phyloP scores from a whole-genome alignment of 306 rosid genomes.

The Potentilla sterilis region DNA sequence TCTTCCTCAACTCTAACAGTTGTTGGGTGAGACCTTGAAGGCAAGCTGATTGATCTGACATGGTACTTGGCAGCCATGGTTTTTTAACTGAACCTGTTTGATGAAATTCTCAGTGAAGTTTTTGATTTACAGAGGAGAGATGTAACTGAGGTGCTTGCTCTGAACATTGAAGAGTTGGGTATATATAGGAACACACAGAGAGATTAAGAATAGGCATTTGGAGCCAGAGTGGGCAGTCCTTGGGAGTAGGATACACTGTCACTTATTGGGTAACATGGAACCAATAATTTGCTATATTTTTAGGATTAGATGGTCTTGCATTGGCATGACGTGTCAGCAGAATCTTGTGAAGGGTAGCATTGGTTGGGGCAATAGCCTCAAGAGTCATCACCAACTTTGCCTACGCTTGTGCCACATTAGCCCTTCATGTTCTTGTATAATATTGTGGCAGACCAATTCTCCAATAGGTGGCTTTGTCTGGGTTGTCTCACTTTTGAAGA shows the following conservation, averaged over 20 bases:
- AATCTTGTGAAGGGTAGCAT: constrained; percentile 28
- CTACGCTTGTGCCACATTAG: constrained; percentile 41
- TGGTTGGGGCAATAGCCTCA: constrained; percentile 26
- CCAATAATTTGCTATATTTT: constrained; percentile 21
- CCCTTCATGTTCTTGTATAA: constrained; percentile 19
- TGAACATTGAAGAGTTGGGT: constrained; percentile 8
- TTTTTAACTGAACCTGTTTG: not conserved
- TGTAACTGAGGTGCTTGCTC: not conserved
- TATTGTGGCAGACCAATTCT: constrained; percentile 15
- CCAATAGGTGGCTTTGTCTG: constrained; percentile 16
- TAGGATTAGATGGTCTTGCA: not conserved
- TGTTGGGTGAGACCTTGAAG: constrained; percentile 62
- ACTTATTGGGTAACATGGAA: constrained; percentile 31
- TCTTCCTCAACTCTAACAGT: constrained; percentile 46
- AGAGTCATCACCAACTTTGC: constrained; percentile 36
- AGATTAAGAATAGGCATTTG: constrained; percentile 48
- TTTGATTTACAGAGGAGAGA: constrained; percentile 3
- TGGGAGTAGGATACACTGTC: constrained; percentile 34
- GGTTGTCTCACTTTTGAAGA: constrained; percentile 20
- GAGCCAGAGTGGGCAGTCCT: constrained; percentile 28
- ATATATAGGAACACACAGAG: constrained; percentile 12
- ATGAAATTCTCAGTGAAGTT: constrained; percentile 9
- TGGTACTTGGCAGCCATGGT: constrained; percentile 44
- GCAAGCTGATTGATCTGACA: constrained; percentile 63
- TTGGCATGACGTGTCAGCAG: constrained; percentile 12